phyloP scores from a whole-genome alignment of 1,284 basidiomycete species.

The Ceratobasidium papillatum region DNA sequence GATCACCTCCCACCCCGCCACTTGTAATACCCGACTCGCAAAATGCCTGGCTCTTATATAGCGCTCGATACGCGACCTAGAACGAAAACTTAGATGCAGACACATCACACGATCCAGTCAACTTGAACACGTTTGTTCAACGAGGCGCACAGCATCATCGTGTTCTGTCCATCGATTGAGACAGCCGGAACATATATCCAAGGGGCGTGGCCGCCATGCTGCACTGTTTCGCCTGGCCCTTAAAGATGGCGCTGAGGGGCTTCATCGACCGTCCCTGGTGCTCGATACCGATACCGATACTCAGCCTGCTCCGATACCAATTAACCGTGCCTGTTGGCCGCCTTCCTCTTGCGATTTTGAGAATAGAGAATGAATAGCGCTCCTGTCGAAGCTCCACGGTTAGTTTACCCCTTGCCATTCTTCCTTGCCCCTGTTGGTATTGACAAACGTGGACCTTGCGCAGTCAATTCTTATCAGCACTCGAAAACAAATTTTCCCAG shows the following conservation, averaged over 20 bases:
- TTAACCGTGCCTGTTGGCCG: background rate
- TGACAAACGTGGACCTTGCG: background rate
- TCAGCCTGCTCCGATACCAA: background rate
- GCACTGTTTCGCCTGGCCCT: constrained; percentile 22
- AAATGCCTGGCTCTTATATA: background rate
- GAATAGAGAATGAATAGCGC: constrained; percentile 7
- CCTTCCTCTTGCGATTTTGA: background rate
- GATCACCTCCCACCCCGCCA: too few species aligned
- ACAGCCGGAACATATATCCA: constrained; percentile 2
- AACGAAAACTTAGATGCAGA: background rate
- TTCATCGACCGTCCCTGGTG: constrained; percentile 7
- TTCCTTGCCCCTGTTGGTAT: background rate
- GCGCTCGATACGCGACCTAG: background rate
- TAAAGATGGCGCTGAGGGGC: constrained; percentile 24
- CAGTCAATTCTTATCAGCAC: constrained; percentile 26
- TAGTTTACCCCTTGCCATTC: background rate
- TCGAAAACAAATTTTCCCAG: constrained; percentile 35
- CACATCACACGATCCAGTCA: background rate
- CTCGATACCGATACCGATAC: constrained; percentile 35
- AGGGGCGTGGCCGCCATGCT: constrained; percentile 30
- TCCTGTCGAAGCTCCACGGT: constrained; percentile 25
- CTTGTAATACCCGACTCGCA: too few species aligned
- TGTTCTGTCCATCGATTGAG: constrained; percentile 33
- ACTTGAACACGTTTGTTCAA: constrained; percentile 19
- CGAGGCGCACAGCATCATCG: constrained; percentile 26